phyloP scores from a whole-genome alignment of 768 basidiomycete genomes.

The Lepiota venenata region DNA sequence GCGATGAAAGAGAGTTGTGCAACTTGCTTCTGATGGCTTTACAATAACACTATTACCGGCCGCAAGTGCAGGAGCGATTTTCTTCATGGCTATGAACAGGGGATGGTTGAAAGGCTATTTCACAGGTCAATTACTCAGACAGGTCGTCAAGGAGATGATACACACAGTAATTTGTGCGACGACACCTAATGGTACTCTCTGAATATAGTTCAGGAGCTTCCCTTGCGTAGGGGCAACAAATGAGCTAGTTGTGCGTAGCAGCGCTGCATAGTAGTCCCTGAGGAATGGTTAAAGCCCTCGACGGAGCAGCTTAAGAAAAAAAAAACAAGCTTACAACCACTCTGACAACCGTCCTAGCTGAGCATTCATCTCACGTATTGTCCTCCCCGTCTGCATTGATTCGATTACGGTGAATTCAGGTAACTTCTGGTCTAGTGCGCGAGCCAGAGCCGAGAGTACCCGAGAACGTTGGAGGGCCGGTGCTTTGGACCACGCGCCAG shows the following conservation, averaged over 20 bases:
- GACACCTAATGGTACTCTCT: conserved; percentile 81
- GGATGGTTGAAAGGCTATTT: conserved; percentile 85
- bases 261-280: conserved; percentile 76
- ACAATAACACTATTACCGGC: conserved; percentile 83
- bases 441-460: conserved; percentile 63
- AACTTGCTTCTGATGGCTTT: conserved; percentile 71
- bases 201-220: conserved; percentile 73
- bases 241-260: conserved; percentile 65
- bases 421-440: conserved; percentile 52
- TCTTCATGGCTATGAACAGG: conserved; percentile 84
- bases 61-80: conserved; percentile 81
- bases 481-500: conserved; percentile 71
- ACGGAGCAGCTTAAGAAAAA: conserved; percentile 1
- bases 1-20: neutral
- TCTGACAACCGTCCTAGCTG: conserved; percentile 79
- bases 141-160: neutral
- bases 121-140: neutral
- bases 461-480: conserved; percentile 57
- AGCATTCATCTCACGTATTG: conserved; percentile 81
- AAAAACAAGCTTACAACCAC: conserved; percentile 62
- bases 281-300: neutral
- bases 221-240: conserved; percentile 81
- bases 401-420: conserved; percentile 63
- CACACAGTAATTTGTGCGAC: conserved; percentile 81
- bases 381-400: conserved; percentile 72